These are phyloP conservation scores for Candida jianshihensis DNA, from an alignment of 805 yeast genomes.

Conservation along the genomic window DNA sequence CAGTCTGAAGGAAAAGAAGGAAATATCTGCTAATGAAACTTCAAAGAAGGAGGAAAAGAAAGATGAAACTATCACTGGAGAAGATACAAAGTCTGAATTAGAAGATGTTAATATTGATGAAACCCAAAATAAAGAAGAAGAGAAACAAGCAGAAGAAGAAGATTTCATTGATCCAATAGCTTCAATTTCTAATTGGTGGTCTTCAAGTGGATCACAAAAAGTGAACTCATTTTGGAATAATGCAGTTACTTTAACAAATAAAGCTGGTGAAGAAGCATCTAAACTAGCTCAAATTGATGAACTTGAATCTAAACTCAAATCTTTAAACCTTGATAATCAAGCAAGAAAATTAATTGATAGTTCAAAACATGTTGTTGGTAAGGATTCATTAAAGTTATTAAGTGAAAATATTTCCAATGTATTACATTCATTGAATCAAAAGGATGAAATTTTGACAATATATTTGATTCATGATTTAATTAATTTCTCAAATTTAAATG, in stretches of 20 bases:
- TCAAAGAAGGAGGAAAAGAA: conserved; percentile 8
- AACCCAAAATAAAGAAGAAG: conserved; percentile 18
- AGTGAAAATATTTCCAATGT: conserved; percentile 30
- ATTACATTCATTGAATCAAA: conserved; percentile 24
- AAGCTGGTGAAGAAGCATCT: conserved; percentile 26
- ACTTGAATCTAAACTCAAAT: conserved; percentile 1
- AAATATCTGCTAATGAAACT: conserved; percentile 1
- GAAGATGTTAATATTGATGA: conserved; percentile 18
- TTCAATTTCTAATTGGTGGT: conserved; percentile 71
- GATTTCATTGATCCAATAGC: conserved; percentile 52
- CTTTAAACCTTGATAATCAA: conserved; percentile 21
- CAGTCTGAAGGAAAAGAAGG: conserved; percentile 12
- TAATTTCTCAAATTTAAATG: conserved; percentile 42
- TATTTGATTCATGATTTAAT: conserved; percentile 63
- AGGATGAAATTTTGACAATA: conserved; percentile 51
- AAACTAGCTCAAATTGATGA: conserved; percentile 24
- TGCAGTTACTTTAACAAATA: conserved; percentile 41
- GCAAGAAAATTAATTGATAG: conserved; percentile 24
- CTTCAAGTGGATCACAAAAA: conserved; percentile 55
- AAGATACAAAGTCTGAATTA: conserved; percentile 3
- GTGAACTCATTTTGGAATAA: conserved; percentile 66
- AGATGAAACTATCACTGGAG: conserved; percentile 11
- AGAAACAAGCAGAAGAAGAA: conserved; percentile 10
- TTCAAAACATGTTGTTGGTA: conserved; percentile 6
- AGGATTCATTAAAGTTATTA: conserved; percentile 12